Conservation (phyloP, 2,329 filamentous ascomycete genomes). For the Bipolaris gigantea region DNA sequence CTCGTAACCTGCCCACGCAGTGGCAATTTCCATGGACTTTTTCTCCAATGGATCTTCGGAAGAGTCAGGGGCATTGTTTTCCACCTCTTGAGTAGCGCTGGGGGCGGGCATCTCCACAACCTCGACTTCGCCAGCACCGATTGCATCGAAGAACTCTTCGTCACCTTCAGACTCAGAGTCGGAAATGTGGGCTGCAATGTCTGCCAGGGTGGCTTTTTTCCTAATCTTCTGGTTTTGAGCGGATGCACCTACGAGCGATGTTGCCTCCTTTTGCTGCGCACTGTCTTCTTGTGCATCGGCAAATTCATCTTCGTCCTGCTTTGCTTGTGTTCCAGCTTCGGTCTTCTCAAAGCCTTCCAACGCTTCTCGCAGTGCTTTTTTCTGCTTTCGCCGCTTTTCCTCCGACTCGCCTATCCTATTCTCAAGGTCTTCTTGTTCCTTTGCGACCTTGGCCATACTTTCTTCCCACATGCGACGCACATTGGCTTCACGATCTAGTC, state of each 20-base stretch:
- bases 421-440: constrained; percentile 90
- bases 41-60: constrained; percentile 53
- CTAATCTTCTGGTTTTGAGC: constrained; percentile 39
- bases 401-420: constrained; percentile 86
- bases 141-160: constrained; percentile 95
- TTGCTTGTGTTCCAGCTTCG: constrained; percentile 15
- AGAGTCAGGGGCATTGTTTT: constrained; percentile 23
- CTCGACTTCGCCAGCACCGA: constrained; percentile 89
- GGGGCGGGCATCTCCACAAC: constrained; percentile 65
- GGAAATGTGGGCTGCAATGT: constrained; percentile 68
- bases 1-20: constrained; percentile 87
- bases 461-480: constrained; percentile 98
- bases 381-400: constrained; percentile 84
- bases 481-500: constrained; percentile 86
- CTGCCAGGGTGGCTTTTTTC: constrained; percentile 68
- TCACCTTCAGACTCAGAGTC: constrained; percentile 75
- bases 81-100: constrained; percentile 44
- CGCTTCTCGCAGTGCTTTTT: constrained; percentile 83
- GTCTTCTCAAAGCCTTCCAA: constrained; percentile 59
- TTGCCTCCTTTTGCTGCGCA: constrained; percentile 37
- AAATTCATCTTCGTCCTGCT: constrained; percentile 37
- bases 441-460: constrained; percentile 92
- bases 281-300: constrained; percentile 37
- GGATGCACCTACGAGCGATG: constrained; percentile 22
- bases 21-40: constrained; percentile 67